Percentiles rank a stretch among this genome's conserved stretches.
These are phyloP conservation scores for Sporothrix dimorphospora DNA, from an alignment of 2,329 filamentous ascomycete genomes.

Conservation along the genomic window DNA sequence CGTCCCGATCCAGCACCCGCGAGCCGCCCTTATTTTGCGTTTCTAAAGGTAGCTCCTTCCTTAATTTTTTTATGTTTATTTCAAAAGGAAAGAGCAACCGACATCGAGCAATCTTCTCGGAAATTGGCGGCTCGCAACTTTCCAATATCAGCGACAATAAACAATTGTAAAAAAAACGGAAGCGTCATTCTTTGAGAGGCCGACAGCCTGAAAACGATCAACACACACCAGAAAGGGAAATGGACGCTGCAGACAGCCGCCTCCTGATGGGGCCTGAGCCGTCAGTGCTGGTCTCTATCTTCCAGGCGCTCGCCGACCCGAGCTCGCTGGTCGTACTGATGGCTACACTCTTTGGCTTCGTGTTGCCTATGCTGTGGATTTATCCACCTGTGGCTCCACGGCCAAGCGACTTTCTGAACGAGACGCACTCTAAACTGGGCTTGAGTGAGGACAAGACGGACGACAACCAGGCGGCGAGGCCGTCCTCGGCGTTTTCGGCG, in stretches of 20 bases:
- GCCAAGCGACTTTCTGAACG: constrained; percentile 56
- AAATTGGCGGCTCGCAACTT: background rate
- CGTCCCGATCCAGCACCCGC: background rate
- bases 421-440: constrained; percentile 58
- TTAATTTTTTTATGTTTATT: background rate
- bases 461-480: background rate
- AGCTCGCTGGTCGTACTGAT: constrained; percentile 44
- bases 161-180: background rate
- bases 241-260: constrained; percentile 9
- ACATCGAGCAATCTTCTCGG: background rate
- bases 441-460: constrained; percentile 42
- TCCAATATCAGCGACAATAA: background rate
- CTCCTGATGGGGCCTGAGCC: background rate
- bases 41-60: background rate
- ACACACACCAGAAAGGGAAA: background rate
- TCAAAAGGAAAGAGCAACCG: background rate
- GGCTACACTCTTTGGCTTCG: constrained; percentile 53
- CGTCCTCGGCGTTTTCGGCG: background rate
- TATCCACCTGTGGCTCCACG: constrained; percentile 59
- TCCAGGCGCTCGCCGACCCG: constrained; percentile 16
- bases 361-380: constrained; percentile 57
- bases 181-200: no score
- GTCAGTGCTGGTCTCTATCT: background rate
- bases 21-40: background rate
- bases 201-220: no score